Conservation (phyloP, 768 basidiomycete species). For the Tubosaeta brunneosetosa region DNA sequence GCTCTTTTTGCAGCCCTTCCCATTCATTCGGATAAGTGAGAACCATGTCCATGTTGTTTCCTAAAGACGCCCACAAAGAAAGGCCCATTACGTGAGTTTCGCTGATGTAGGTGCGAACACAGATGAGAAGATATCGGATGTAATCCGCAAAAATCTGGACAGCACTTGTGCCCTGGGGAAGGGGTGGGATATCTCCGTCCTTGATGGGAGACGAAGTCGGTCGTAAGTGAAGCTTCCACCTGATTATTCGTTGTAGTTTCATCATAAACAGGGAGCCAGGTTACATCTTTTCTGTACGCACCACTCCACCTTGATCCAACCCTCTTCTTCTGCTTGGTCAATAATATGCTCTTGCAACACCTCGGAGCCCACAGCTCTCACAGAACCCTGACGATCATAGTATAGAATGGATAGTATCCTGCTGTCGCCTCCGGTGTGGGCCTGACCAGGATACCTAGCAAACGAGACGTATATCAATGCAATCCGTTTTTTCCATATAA, state of each 20-base stretch:
- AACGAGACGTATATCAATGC: not conserved
- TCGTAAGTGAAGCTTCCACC: conserved; percentile 35
- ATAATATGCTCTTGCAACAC: conserved; percentile 12
- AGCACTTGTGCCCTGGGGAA: conserved; percentile 19
- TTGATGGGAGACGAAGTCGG: conserved; percentile 22
- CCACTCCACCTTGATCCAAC: conserved; percentile 39
- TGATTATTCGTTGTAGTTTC: conserved; percentile 2
- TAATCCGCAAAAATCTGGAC: conserved; percentile 25
- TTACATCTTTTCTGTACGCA: conserved; percentile 5
- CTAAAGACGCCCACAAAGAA: conserved; percentile 19
- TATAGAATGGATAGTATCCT: conserved; percentile 29
- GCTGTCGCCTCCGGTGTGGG: conserved; percentile 36
- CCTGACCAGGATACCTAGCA: conserved; percentile 43
- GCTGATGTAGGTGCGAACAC: conserved; percentile 19
- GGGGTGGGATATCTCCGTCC: conserved; percentile 20
- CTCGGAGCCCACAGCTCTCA: conserved; percentile 43
- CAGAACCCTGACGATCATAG: conserved; percentile 38
- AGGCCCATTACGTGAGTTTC: conserved; percentile 19
- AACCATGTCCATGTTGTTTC: conserved; percentile 18
- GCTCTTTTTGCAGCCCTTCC: not conserved
- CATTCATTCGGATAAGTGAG: conserved; percentile 23
- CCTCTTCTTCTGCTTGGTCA: not conserved
- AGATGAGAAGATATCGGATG: conserved; percentile 23
- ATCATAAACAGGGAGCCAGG: not conserved
- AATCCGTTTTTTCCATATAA: not conserved